These are phyloP conservation scores for Trichoderma guizhouense DNA, from an alignment of 2,329 filamentous ascomycete species.

Conservation along the genomic window DNA sequence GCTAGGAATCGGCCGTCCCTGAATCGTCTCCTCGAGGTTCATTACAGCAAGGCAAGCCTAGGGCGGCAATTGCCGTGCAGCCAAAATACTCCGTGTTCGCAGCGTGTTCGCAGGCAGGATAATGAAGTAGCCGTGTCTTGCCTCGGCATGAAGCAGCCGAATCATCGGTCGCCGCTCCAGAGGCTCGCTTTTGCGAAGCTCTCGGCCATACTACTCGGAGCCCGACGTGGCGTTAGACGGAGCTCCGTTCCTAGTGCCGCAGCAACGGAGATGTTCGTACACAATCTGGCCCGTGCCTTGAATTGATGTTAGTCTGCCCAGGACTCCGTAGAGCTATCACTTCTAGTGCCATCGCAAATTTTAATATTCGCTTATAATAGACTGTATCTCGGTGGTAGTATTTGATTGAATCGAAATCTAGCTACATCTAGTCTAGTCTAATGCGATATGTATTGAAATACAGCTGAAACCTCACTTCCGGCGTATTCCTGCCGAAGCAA, in stretches of 20 bases:
- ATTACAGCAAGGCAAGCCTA: neutral
- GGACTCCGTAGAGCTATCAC: neutral
- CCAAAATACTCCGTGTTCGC: neutral
- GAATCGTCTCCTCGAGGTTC: neutral
- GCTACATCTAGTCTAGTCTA: slow-evolving; percentile 25
- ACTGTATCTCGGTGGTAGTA: neutral
- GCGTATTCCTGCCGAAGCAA: slow-evolving; percentile 80
- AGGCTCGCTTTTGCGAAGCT: slow-evolving; percentile 18
- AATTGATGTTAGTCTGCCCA: neutral
- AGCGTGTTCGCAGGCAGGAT: neutral
- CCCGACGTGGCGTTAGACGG: neutral
- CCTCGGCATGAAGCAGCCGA: slow-evolving; percentile 10
- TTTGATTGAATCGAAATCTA: neutral
- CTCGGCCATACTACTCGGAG: slow-evolving; percentile 16
- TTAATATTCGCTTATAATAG: neutral
- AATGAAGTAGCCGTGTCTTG: neutral
- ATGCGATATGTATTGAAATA: slow-evolving; percentile 98
- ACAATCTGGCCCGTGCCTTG: neutral
- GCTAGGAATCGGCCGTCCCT: neutral
- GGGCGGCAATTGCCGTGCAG: neutral
- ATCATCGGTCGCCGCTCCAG: slow-evolving; percentile 13
- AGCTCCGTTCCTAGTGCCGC: neutral
- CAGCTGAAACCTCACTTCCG: slow-evolving; percentile 79
- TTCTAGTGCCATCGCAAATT: neutral
- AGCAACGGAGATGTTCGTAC: neutral